phyloP scores from a whole-genome alignment of 345 rosid species.

The Aquilaria malaccensis region DNA sequence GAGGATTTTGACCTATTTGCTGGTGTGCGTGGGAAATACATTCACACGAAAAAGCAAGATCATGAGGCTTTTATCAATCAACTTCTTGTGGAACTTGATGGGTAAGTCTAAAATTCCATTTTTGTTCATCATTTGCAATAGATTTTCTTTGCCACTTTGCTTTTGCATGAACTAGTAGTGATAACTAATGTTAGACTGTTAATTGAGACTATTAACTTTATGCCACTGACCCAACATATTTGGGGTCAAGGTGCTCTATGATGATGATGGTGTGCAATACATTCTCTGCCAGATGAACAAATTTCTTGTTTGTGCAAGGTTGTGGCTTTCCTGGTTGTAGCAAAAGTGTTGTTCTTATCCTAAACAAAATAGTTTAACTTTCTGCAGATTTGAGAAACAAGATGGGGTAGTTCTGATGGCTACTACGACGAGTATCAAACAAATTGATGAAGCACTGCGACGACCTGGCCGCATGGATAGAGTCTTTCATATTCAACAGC shows the following conservation, averaged over 20 bases:
- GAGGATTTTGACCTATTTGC: conserved; percentile 98
- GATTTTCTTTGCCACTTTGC: too few species aligned
- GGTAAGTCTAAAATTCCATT: conserved; percentile 40
- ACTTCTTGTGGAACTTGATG: conserved; percentile 97
- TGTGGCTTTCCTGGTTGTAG: not conserved
- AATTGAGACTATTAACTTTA: too few species aligned
- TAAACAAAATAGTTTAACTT: conserved; percentile 5
- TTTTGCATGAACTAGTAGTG: too few species aligned
- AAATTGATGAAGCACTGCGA: conserved; percentile 85
- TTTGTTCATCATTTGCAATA: not conserved
- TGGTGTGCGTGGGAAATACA: conserved; percentile 90
- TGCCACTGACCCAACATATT: not conserved
- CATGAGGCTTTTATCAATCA: conserved; percentile 97
- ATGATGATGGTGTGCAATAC: not conserved
- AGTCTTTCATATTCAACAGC: conserved; percentile 83
- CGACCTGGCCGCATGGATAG: conserved; percentile 98
- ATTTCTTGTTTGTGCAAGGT: too few species aligned
- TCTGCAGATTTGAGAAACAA: conserved; percentile 86
- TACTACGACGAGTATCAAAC: conserved; percentile 80
- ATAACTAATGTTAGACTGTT: too few species aligned
- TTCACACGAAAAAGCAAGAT: conserved; percentile 88
- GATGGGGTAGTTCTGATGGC: conserved; percentile 99
- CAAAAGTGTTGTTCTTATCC: conserved; percentile 5
- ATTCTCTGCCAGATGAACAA: conserved; percentile 11
- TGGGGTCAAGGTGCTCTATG: too few species aligned